Conservation (phyloP, 345 rosid species). For the Camelina sativa region DNA sequence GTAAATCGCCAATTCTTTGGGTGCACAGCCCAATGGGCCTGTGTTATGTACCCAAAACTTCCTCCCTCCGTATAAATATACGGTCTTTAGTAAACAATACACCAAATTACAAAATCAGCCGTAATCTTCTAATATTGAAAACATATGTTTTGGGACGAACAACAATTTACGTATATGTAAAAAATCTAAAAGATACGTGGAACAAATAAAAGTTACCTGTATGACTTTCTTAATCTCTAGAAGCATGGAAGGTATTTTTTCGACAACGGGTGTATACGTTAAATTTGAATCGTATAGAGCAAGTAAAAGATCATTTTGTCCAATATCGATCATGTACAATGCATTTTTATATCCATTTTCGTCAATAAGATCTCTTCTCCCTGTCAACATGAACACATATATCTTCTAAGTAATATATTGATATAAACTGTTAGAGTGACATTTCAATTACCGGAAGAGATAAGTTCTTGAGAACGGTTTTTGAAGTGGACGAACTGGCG, state of each 20-base stretch:
- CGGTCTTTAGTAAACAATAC: constrained; percentile 37
- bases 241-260: constrained; percentile 57
- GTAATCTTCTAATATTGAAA: too few species aligned
- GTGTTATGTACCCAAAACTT: constrained; percentile 75
- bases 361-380: constrained; percentile 45
- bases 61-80: constrained; percentile 59
- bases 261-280: constrained; percentile 45
- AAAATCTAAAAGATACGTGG: background rate
- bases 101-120: constrained; percentile 2
- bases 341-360: constrained; percentile 57
- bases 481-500: constrained; percentile 52
- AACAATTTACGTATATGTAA: background rate
- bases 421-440: background rate
- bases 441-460: constrained; percentile 31
- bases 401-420: too few species aligned
- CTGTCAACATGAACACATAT: constrained; percentile 16
- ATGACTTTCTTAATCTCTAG: constrained; percentile 56
- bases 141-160: background rate
- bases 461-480: constrained; percentile 52
- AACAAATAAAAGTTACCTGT: constrained; percentile 41
- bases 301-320: constrained; percentile 65
- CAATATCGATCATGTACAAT: constrained; percentile 64
- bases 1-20: constrained; percentile 51
- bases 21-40: constrained; percentile 76
- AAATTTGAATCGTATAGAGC: constrained; percentile 40